phyloP scores from a whole-genome alignment of 495 filamentous ascomycete genomes.

The Penicillium robsamsonii region DNA sequence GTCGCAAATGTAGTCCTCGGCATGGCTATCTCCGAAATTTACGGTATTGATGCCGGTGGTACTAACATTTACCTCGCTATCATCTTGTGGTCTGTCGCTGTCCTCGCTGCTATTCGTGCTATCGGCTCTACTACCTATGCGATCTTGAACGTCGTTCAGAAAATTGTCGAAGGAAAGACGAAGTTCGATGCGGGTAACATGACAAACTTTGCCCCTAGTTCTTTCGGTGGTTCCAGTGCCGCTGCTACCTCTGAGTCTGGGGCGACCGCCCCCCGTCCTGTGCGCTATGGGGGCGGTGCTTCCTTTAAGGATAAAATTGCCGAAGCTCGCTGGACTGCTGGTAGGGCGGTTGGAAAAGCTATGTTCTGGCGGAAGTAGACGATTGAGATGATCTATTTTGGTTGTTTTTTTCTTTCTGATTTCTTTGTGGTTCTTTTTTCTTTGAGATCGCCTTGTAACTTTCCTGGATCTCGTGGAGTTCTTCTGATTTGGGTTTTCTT shows the following conservation, averaged over 20 bases:
- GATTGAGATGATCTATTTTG: slow-evolving; percentile 5
- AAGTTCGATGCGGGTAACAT: slow-evolving; percentile 54
- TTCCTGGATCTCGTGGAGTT: neutral
- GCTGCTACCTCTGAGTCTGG: slow-evolving; percentile 29
- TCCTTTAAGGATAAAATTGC: slow-evolving; percentile 38
- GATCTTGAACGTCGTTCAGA: slow-evolving; percentile 76
- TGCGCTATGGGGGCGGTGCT: slow-evolving; percentile 36
- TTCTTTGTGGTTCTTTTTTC: neutral
- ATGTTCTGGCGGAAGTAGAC: slow-evolving; percentile 50
- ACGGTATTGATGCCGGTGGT: slow-evolving; percentile 61
- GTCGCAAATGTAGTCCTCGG: slow-evolving; percentile 84
- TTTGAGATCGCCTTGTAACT: neutral
- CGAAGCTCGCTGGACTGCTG: slow-evolving; percentile 39
- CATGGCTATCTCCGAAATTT: slow-evolving; percentile 91
- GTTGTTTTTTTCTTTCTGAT: slow-evolving; percentile 2
- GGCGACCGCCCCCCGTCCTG: slow-evolving; percentile 20
- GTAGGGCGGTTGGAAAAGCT: slow-evolving; percentile 35
- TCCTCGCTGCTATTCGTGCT: slow-evolving; percentile 78
- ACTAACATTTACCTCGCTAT: slow-evolving; percentile 91
- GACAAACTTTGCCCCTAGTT: slow-evolving; percentile 27
- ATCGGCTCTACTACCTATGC: slow-evolving; percentile 79
- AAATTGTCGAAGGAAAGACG: slow-evolving; percentile 80
- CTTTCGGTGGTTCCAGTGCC: slow-evolving; percentile 25
- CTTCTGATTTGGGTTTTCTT: slow-evolving; percentile 3
- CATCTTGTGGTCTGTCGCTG: slow-evolving; percentile 89